phyloP scores from a whole-genome alignment of 805 yeast genomes.

The Priceomyces medius region DNA sequence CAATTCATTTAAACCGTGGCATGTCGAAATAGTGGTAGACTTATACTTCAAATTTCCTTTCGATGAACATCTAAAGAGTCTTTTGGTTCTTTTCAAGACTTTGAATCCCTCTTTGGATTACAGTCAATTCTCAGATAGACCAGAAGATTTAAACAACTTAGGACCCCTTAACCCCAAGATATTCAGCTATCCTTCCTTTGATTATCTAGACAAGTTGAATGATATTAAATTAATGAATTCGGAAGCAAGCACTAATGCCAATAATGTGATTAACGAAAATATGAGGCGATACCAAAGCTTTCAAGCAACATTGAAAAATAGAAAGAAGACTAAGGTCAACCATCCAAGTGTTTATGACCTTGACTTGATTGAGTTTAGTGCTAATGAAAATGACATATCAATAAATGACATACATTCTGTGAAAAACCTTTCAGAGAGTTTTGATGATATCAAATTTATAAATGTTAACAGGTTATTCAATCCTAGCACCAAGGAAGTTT shows the following conservation, averaged over 20 bases:
- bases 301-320: constrained; percentile 10
- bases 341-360: constrained; percentile 9
- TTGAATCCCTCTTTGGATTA: constrained; percentile 19
- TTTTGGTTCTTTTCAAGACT: constrained; percentile 21
- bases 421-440: constrained; percentile 14
- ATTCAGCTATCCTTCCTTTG: constrained; percentile 25
- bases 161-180: constrained; percentile 20
- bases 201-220: constrained; percentile 11
- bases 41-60: constrained; percentile 29
- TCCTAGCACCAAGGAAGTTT: constrained; percentile 1
- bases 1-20: constrained; percentile 25
- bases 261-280: constrained; percentile 7
- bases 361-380: constrained; percentile 11
- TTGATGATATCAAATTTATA: constrained; percentile 17
- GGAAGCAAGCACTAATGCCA: neutral
- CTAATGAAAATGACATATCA: constrained; percentile 6
- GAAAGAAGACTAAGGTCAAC: constrained; percentile 11
- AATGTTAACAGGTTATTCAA: constrained; percentile 12
- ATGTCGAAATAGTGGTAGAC: constrained; percentile 27
- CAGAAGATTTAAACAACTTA: constrained; percentile 13
- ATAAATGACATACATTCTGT: constrained; percentile 21
- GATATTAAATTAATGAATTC: constrained; percentile 4
- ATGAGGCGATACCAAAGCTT: constrained; percentile 15
- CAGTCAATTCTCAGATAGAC: constrained; percentile 7
- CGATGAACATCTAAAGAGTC: constrained; percentile 24